phyloP scores from a whole-genome alignment of 1,284 basidiomycete genomes.

The Termitomyces sp. region DNA sequence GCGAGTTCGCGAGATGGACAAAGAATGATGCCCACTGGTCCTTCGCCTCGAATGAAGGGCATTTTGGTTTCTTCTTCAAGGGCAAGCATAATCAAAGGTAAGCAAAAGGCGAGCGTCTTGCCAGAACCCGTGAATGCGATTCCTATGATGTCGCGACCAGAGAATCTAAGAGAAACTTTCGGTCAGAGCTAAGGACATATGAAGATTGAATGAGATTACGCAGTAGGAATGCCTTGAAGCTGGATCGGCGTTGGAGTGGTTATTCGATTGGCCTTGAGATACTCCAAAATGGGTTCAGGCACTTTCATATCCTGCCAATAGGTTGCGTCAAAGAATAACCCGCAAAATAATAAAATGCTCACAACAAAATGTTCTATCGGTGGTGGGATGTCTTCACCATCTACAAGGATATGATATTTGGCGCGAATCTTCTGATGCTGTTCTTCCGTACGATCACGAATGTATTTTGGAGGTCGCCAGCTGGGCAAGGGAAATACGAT shows the following conservation, averaged over 20 bases:
- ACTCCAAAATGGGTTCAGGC: slow-evolving; percentile 77
- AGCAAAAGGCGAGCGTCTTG: slow-evolving; percentile 87
- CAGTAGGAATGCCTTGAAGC: slow-evolving; percentile 93
- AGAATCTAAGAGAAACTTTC: slow-evolving; percentile 50
- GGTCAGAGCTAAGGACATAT: not conserved
- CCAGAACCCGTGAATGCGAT: slow-evolving; percentile 94
- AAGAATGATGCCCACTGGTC: slow-evolving; percentile 91
- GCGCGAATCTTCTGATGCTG: slow-evolving; percentile 78
- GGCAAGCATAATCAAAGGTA: slow-evolving; percentile 93
- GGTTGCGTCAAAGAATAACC: slow-evolving; percentile 5
- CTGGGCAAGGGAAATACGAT: slow-evolving; percentile 32
- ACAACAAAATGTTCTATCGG: slow-evolving; percentile 90
- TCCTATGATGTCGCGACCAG: slow-evolving; percentile 93
- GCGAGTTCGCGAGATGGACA: slow-evolving; percentile 95
- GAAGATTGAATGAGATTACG: slow-evolving; percentile 44
- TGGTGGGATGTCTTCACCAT: slow-evolving; percentile 91
- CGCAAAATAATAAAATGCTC: slow-evolving; percentile 21
- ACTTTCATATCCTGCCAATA: slow-evolving; percentile 90
- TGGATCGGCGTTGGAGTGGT: slow-evolving; percentile 92
- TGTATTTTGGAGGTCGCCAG: slow-evolving; percentile 86
- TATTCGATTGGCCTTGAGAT: slow-evolving; percentile 84
- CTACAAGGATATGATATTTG: slow-evolving; percentile 88
- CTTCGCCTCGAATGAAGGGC: slow-evolving; percentile 89
- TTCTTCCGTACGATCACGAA: slow-evolving; percentile 65
- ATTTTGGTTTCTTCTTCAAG: slow-evolving; percentile 90